phyloP scores from a whole-genome alignment of 768 basidiomycete genomes.

The Calocybe gangraenosa region DNA sequence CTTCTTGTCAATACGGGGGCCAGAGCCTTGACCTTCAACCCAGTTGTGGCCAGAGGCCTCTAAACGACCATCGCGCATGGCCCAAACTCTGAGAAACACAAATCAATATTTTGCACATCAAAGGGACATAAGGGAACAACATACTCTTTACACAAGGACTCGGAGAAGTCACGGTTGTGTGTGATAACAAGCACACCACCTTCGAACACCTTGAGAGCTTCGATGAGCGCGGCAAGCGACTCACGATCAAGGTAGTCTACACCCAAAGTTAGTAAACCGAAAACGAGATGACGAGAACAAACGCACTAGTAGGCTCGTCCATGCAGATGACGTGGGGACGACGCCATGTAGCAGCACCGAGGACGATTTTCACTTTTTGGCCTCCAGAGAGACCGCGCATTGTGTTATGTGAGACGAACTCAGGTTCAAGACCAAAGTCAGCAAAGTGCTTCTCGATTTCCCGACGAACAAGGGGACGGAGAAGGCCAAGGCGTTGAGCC shows the following conservation, averaged over 20 bases:
- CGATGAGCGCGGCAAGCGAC: conserved; percentile 97
- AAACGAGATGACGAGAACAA: neutral
- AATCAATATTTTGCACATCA: neutral
- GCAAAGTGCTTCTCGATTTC: conserved; percentile 99
- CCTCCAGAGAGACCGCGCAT: conserved; percentile 99
- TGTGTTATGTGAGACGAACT: conserved; percentile 98
- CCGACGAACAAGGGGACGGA: conserved; percentile 94
- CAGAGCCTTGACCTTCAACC: conserved; percentile 98
- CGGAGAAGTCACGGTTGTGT: conserved; percentile 98
- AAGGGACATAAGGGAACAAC: conserved; percentile 5
- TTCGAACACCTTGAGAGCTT: conserved; percentile 96
- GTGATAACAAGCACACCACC: conserved; percentile 98
- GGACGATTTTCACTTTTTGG: conserved; percentile 99
- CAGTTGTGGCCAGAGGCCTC: conserved; percentile 99
- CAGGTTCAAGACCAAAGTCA: conserved; percentile 98
- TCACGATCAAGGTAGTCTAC: conserved; percentile 98
- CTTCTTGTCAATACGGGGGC: conserved; percentile 91
- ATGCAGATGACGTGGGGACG: conserved; percentile 96
- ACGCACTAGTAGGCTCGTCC: conserved; percentile 91
- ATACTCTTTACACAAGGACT: conserved; percentile 89
- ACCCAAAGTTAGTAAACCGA: conserved; percentile 10
- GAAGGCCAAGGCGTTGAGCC: conserved; percentile 92
- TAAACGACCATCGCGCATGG: conserved; percentile 95
- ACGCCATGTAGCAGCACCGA: conserved; percentile 98
- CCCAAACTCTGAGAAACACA: conserved; percentile 68